Evolutionary conservation across 1,139 yeast species (phyloP).

Genomic region (Saccharomyces hybrid): DNA sequence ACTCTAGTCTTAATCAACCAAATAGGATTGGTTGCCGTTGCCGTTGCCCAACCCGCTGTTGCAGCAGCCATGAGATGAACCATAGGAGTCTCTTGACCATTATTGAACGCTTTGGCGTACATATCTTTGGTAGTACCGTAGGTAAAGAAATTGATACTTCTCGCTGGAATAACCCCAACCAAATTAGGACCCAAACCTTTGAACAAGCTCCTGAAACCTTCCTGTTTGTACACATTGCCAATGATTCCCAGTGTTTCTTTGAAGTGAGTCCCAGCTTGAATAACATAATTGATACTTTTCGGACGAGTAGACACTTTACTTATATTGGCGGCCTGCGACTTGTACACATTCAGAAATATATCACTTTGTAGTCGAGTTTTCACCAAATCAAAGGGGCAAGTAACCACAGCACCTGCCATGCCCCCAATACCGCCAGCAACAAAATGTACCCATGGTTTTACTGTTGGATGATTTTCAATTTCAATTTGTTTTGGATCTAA

Average conservation of each 20-base stretch:
- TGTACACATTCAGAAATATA: slow-evolving; percentile 36
- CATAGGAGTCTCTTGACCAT: slow-evolving; percentile 75
- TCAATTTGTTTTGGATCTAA: slow-evolving; percentile 8
- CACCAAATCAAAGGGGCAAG: slow-evolving; percentile 94
- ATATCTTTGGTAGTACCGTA: slow-evolving; percentile 85
- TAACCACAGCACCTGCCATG: slow-evolving; percentile 91
- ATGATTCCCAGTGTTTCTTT: slow-evolving; percentile 74
- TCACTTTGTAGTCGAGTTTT: slow-evolving; percentile 93
- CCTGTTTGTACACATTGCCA: slow-evolving; percentile 57
- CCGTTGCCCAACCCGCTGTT: slow-evolving; percentile 86
- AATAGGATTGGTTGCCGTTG: slow-evolving; percentile 98
- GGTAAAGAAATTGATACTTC: slow-evolving; percentile 93
- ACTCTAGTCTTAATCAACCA: slow-evolving; percentile 94
- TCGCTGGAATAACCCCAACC: slow-evolving; percentile 97
- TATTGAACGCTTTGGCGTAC: slow-evolving; percentile 53
- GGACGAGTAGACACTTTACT: slow-evolving; percentile 5
- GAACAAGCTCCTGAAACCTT: slow-evolving; percentile 81
- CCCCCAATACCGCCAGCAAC: slow-evolving; percentile 99
- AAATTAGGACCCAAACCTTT: slow-evolving; percentile 94
- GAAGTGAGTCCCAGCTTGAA: slow-evolving; percentile 58
- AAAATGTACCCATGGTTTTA: slow-evolving; percentile 89
- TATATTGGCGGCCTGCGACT: slow-evolving; percentile 16
- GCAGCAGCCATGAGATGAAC: slow-evolving; percentile 86
- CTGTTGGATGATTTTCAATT: slow-evolving; percentile 26
- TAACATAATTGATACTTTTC: slow-evolving; percentile 26